Base-by-base conservation (phyloP, 441 rosid species). In the Corymbia citriodora region DNA sequence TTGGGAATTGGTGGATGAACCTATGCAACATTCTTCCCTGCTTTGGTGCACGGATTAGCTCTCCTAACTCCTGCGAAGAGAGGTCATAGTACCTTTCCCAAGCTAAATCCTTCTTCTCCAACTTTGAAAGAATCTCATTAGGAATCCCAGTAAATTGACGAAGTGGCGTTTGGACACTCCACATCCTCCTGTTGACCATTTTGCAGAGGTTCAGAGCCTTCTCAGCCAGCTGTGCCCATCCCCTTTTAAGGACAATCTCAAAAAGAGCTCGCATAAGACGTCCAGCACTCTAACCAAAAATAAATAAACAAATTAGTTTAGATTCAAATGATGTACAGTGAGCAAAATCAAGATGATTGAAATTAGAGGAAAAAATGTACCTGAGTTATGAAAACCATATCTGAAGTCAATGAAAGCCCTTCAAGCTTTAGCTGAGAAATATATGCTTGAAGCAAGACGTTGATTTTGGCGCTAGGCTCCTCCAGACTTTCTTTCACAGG, bases 71-170 rank as follows among this genome's bases (percentile, higher is more conserved):
- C 93, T 96, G 98, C 4, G 99, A 90, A 89, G 99, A 95, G 65
- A 98, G 96, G 91, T 97, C 99, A 92, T 97, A 97, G 91, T 96
- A 97, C 92, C 99, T 96, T 89, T 97, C 99, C 99, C 99, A 98
- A 45, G 97, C 95, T 95, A 97, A 94, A 93, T 97, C 97, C 90
- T 97, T 98, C 96, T 96, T 97, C 96, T 96, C 99, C 94, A 98
- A 93, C 93, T 96, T 96, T 94, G 94, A 95, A 90, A 98, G 91
- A 92, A 96, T 95, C 59, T 97, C 99, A 93, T 95, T 95, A 23
- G 97, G 97, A 90, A 98, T 96, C 65, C 97, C 98, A 82, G 89
- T 89, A 93, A 98, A 98, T 91, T 98, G 99, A n/a, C 98, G 97
- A 89, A 98, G 97, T 10, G 99, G 97, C 45, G 98, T 97, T 89